A percentile compares a stretch with the other conserved stretches of the same genome.
Evolutionary conservation across 495 filamentous ascomycete species (phyloP).

Genomic region (Rhypophila decipiens): DNA sequence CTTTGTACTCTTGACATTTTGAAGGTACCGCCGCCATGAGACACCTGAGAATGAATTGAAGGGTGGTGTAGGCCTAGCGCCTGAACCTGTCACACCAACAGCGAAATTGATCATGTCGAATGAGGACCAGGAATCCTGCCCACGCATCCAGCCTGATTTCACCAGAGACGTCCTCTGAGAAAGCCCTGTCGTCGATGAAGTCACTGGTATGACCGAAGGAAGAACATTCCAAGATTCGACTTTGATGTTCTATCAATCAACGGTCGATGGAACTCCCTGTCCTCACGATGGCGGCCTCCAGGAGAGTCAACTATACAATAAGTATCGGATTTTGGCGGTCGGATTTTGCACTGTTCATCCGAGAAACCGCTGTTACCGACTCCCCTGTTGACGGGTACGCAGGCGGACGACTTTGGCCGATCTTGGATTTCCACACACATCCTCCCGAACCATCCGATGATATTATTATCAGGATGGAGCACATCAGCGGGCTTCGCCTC

Average conservation of each 20-base stretch:
- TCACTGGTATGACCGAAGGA: neutral
- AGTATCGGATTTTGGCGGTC: constrained; percentile 11
- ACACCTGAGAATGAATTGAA: too few relatives aligned
- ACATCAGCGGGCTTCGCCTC: too few relatives aligned
- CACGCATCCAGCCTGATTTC: constrained; percentile 17
- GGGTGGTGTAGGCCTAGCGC: constrained; percentile 3
- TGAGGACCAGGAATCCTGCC: constrained; percentile 8
- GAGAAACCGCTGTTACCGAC: neutral
- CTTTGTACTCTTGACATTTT: too few relatives aligned
- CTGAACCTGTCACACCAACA: neutral
- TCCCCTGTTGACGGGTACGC: neutral
- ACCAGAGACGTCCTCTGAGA: neutral
- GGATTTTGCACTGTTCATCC: constrained; percentile 4
- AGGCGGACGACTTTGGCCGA: too few relatives aligned
- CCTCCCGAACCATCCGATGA: neutral
- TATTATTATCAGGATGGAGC: neutral
- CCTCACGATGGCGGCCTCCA: too few relatives aligned
- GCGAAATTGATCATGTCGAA: too few relatives aligned
- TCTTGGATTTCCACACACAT: neutral
- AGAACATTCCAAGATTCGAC: too few relatives aligned
- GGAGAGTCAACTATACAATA: too few relatives aligned
- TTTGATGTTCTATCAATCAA: too few relatives aligned
- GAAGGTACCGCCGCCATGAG: too few relatives aligned
- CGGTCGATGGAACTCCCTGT: too few relatives aligned
- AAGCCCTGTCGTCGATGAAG: neutral